Base-by-base conservation (phyloP, 2,329 filamentous ascomycete genomes). In the Trichoderma sp. region DNA sequence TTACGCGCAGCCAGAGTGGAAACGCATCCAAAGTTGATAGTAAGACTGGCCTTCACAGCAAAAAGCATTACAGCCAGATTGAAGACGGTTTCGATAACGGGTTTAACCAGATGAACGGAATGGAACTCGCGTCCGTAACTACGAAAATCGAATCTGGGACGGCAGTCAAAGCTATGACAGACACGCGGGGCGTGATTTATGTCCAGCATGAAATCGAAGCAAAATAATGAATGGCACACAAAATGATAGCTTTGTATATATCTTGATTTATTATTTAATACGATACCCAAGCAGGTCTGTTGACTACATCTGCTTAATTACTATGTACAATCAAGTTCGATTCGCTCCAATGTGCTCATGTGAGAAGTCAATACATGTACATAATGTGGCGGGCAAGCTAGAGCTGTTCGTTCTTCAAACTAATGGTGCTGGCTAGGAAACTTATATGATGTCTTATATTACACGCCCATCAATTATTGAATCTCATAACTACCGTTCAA, bases 121-220 rank as follows among this genome's bases (percentile, higher is more conserved):
- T n/a, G 39, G 59, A 46, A 13, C 24, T 49, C 28, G 59, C 37
- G 2, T 61, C 37, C 26, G 59, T 61, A n/a, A 61, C 59, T 28
- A 61, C 59, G 39, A 49, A 61, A 13, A 49, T 46, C 39, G 30
- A 39, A 18, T 61, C 37, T 18, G 59, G 26, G 39, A 26, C 43
- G 14, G 59, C 13, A 28, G 30, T 8, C 37, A 26, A 61, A 5
- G 34, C 24, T 13, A 24, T 39, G 18, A 51, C 5, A n/a, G 21
- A 51, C 18, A 51, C 21, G 39, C 24, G 59, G 59, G 26, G 39
- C 39, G 59, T 61, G 39, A 61, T 61, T n/a, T 49, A 61, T 51
- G 59, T 61, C 11, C 59, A 49, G 18, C 39, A 49, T 34, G 59
- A 61, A 21, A 61, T 61, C 13, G 59, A 61, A 46, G 39, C 59